Evolutionary conservation across 306 rosid genomes (phyloP).

Genomic region (Trifolium fragiferum): DNA sequence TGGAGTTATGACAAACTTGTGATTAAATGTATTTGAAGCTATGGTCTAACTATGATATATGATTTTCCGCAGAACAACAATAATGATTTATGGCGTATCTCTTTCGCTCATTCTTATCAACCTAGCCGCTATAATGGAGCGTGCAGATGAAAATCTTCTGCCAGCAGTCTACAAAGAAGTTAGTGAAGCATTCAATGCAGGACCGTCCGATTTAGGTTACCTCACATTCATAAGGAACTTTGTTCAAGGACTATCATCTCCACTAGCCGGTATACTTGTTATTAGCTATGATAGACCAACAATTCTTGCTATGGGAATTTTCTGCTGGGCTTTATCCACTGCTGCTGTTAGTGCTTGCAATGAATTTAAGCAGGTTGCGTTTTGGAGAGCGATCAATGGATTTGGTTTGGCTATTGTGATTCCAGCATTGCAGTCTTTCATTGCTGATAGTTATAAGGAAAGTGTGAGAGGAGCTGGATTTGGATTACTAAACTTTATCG

Average conservation of each 20-base stretch:
- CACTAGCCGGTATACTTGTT: constrained; percentile 88
- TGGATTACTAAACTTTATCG: constrained; percentile 79
- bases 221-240: constrained; percentile 90
- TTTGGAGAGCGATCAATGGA: constrained; percentile 94
- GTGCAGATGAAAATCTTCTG: constrained; percentile 93
- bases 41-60: constrained; percentile 23
- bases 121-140: constrained; percentile 94
- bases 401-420: constrained; percentile 96
- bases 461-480: constrained; percentile 85
- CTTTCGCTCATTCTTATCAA: constrained; percentile 83
- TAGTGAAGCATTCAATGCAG: constrained; percentile 87
- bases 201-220: constrained; percentile 94
- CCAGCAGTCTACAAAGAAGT: constrained; percentile 98
- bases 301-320: constrained; percentile 84
- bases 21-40: not conserved
- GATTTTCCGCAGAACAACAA: constrained; percentile 50
- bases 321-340: constrained; percentile 96
- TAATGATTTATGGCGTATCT: constrained; percentile 65
- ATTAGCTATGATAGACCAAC: constrained; percentile 77
- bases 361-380: constrained; percentile 69
- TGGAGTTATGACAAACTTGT: not conserved
- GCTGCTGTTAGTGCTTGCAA: constrained; percentile 85
- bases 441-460: constrained; percentile 89
- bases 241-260: constrained; percentile 86
- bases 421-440: constrained; percentile 95